Conservation (phyloP, 768 basidiomycete genomes). For the Russula compacta region DNA sequence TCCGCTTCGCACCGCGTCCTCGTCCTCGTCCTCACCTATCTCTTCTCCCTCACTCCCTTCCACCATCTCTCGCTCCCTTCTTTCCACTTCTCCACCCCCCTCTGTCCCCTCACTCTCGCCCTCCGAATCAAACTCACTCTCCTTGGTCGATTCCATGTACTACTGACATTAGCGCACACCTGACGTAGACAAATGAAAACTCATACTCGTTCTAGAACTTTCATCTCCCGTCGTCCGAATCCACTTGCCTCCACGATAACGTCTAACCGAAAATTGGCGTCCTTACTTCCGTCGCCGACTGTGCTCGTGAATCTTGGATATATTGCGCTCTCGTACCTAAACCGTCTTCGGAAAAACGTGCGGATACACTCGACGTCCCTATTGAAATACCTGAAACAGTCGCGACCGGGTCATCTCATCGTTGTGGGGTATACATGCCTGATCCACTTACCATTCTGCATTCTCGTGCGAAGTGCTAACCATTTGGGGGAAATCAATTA, state of each 20-base stretch:
- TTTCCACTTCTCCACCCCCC: conserved; percentile 21
- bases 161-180: conserved; percentile 14
- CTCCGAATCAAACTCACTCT: conserved; percentile 25
- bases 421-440: background rate
- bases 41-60: conserved; percentile 4
- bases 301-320: conserved; percentile 80
- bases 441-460: conserved; percentile 77
- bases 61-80: conserved; percentile 2
- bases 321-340: conserved; percentile 83
- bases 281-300: conserved; percentile 40
- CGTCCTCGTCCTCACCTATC: background rate
- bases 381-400: conserved; percentile 84
- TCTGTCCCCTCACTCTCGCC: conserved; percentile 27
- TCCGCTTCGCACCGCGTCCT: background rate
- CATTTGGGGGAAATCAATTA: conserved; percentile 99
- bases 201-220: conserved; percentile 72
- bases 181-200: background rate
- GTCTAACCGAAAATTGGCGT: conserved; percentile 58
- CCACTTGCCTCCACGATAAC: conserved; percentile 92
- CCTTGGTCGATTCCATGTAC: conserved; percentile 22
- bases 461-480: conserved; percentile 94
- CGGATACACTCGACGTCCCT: conserved; percentile 96
- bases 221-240: conserved; percentile 77
- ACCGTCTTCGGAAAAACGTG: conserved; percentile 82
- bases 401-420: background rate